Percentiles rank a stretch among this genome's conserved stretches.
These are phyloP conservation scores for Penicillium alfredii DNA, from an alignment of 495 filamentous ascomycete species.

Conservation along the genomic window DNA sequence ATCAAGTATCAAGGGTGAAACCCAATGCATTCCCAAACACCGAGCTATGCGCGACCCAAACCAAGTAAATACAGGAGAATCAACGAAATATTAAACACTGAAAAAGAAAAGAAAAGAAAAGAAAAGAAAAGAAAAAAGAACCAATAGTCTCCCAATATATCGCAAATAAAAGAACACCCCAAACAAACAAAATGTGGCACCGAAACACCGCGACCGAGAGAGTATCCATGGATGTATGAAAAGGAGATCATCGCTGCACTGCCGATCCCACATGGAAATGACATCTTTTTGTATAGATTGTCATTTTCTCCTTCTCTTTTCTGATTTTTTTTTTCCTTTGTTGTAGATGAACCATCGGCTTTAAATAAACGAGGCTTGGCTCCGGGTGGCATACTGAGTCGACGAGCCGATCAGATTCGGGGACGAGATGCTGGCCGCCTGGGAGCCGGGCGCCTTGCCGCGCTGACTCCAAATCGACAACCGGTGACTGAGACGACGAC, in stretches of 20 bases:
- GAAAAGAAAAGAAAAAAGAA: background rate
- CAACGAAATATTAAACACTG: background rate
- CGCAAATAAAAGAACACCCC: background rate
- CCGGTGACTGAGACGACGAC: constrained; percentile 23
- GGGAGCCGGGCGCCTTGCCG: constrained; percentile 14
- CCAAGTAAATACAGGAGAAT: background rate
- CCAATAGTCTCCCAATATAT: background rate
- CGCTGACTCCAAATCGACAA: constrained; percentile 23
- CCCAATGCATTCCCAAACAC: constrained; percentile 14
- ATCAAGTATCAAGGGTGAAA: too few relatives aligned
- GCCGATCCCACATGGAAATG: background rate
- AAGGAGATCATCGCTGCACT: constrained; percentile 5
- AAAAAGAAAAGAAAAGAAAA: constrained; percentile 1
- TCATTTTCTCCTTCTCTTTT: too few relatives aligned
- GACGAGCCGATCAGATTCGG: constrained; percentile 39
- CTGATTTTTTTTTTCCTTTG: too few relatives aligned
- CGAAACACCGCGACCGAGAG: constrained; percentile 1
- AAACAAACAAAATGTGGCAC: background rate
- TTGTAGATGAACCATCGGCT: too few relatives aligned
- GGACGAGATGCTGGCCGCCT: constrained; percentile 31
- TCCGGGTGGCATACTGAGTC: constrained; percentile 19
- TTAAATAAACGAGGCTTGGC: constrained; percentile 14
- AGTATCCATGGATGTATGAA: background rate
- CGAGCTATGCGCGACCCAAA: constrained; percentile 22
- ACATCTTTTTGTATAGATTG: too few relatives aligned